These are phyloP conservation scores for Pinus albicaulis DNA, from an alignment of 75 land plant species.

Conservation along the genomic window DNA sequence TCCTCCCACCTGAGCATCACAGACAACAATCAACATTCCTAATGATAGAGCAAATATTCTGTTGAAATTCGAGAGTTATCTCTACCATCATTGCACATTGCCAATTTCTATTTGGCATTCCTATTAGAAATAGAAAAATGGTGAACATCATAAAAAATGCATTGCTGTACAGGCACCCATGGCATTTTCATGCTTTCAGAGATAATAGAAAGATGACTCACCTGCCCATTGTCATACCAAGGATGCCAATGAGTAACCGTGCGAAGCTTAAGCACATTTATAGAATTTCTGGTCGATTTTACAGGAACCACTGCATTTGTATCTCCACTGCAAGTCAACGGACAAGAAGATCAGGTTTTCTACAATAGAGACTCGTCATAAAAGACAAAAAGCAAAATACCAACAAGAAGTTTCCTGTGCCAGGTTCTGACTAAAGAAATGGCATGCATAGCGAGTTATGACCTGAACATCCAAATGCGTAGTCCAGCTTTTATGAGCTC, in stretches of 20 bases:
- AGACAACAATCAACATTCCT: too few relatives aligned
- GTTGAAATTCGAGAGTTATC: too few relatives aligned
- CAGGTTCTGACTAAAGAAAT: not conserved
- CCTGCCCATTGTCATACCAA: slow-evolving; percentile 80
- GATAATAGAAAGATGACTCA: slow-evolving; percentile 1
- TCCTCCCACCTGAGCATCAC: slow-evolving; percentile 68
- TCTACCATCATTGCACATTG: too few relatives aligned
- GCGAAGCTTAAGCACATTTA: slow-evolving; percentile 59
- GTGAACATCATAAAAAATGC: too few relatives aligned
- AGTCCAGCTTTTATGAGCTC: slow-evolving; percentile 39
- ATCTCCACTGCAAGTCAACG: slow-evolving; percentile 57
- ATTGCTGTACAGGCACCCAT: too few relatives aligned
- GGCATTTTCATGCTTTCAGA: too few relatives aligned
- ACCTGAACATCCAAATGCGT: slow-evolving; percentile 50
- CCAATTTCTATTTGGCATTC: too few relatives aligned
- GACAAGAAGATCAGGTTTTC: not conserved
- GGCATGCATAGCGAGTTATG: not conserved
- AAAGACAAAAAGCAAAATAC: not conserved
- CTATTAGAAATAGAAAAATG: too few relatives aligned
- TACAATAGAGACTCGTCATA: not conserved
- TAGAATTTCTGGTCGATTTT: slow-evolving; percentile 60
- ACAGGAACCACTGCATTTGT: slow-evolving; percentile 79
- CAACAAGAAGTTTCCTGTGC: not conserved
- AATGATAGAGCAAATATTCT: too few relatives aligned
- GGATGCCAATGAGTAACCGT: slow-evolving; percentile 63